Evolutionary conservation across 805 yeast species (phyloP).

Genomic region (Komagataella populi): DNA sequence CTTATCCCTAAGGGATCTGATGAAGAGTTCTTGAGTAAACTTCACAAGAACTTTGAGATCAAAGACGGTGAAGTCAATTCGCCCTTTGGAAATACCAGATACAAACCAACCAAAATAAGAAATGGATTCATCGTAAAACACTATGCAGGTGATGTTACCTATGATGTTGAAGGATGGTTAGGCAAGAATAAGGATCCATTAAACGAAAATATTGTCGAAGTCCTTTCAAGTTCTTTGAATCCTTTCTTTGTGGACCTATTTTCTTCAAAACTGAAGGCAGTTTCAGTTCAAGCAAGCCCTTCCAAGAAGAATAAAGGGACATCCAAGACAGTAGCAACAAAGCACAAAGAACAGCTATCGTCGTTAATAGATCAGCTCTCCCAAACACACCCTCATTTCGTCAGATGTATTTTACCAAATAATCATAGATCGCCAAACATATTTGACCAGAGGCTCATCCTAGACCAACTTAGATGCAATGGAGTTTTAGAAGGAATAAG

Average conservation of each 20-base stretch:
- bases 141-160: constrained; percentile 95
- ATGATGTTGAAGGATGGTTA: constrained; percentile 84
- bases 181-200: constrained; percentile 92
- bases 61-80: constrained; percentile 11
- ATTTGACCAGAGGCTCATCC: constrained; percentile 64
- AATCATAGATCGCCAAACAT: constrained; percentile 52
- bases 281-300: constrained; percentile 3
- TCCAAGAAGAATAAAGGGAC: constrained; percentile 17
- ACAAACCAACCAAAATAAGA: constrained; percentile 58
- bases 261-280: constrained; percentile 9
- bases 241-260: constrained; percentile 45
- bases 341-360: constrained; percentile 75
- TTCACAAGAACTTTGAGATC: constrained; percentile 50
- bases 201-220: constrained; percentile 52
- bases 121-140: constrained; percentile 78
- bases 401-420: constrained; percentile 91
- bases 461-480: constrained; percentile 86
- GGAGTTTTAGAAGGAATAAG: constrained; percentile 98
- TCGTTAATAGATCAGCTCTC: constrained; percentile 60
- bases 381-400: constrained; percentile 89
- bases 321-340: constrained; percentile 71
- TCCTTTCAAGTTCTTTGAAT: constrained; percentile 41
- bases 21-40: constrained; percentile 65
- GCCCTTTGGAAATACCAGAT: constrained; percentile 12
- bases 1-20: constrained; percentile 88